These are phyloP conservation scores for Quercus glauca DNA, from an alignment of 306 rosid species.

Conservation along the genomic window DNA sequence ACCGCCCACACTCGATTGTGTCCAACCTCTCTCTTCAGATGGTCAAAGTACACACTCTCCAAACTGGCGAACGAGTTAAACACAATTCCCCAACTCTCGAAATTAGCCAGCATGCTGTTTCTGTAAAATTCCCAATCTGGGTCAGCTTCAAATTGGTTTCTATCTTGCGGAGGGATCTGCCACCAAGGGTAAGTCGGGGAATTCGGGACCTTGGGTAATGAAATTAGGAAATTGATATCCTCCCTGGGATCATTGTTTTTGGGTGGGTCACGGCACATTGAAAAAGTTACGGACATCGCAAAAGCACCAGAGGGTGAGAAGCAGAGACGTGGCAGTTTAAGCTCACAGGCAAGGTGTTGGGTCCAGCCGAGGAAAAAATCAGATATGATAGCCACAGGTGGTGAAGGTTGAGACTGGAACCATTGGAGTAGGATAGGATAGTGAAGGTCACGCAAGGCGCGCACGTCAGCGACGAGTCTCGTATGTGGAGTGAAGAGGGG, in stretches of 20 bases:
- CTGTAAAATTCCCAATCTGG: constrained; percentile 20
- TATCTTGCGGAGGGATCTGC: constrained; percentile 13
- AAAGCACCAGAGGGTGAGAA: constrained; percentile 46
- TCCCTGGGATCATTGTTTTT: not conserved
- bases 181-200: constrained; percentile 45
- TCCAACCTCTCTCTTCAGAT: constrained; percentile 26
- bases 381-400: constrained; percentile 37
- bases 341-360: constrained; percentile 25
- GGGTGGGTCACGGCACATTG: constrained; percentile 30
- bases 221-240: not conserved
- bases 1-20: constrained; percentile 41
- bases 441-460: constrained; percentile 31
- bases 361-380: constrained; percentile 56
- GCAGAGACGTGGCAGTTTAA: constrained; percentile 28
- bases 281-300: not conserved
- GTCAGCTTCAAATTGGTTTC: not conserved
- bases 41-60: constrained; percentile 28
- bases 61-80: constrained; percentile 32
- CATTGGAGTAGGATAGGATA: constrained; percentile 29
- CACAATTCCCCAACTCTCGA: constrained; percentile 31
- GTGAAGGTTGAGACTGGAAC: constrained; percentile 25
- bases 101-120: constrained; percentile 7
- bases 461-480: not conserved
- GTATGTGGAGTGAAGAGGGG: constrained; percentile 8
- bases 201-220: constrained; percentile 34